Conservation (phyloP, 345 rosid species). For the Eucalyptus camaldulensis region DNA sequence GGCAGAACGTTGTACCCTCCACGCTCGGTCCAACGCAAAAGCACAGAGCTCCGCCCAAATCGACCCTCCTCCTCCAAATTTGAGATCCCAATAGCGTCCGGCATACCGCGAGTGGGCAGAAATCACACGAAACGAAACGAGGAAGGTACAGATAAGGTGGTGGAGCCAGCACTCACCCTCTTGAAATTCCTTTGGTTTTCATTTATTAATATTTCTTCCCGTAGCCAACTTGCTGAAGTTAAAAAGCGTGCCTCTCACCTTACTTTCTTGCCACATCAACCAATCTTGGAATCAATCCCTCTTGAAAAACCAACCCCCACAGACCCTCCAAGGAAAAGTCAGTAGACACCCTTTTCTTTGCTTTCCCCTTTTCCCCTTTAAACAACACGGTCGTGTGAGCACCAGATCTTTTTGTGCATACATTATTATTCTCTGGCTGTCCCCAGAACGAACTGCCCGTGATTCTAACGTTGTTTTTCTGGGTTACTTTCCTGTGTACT, state of each 20-base stretch:
- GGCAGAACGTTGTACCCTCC: neutral
- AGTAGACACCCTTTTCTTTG: neutral
- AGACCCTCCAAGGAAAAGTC: neutral
- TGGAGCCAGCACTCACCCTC: neutral
- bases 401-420: neutral
- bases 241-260: neutral
- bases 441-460: neutral
- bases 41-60: neutral
- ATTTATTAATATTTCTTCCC: neutral
- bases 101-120: neutral
- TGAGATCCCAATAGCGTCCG: neutral
- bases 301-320: neutral
- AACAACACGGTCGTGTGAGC: neutral
- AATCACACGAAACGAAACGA: neutral
- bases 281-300: neutral
- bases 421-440: neutral
- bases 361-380: neutral
- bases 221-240: neutral
- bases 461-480: neutral
- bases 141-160: neutral
- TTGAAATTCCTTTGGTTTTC: neutral
- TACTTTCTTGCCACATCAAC: neutral
- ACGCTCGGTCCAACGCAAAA: neutral
- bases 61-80: neutral
- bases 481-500: neutral